phyloP scores from a whole-genome alignment of 1,284 basidiomycete species.

The Cutaneotrichosporon arboriforme region DNA sequence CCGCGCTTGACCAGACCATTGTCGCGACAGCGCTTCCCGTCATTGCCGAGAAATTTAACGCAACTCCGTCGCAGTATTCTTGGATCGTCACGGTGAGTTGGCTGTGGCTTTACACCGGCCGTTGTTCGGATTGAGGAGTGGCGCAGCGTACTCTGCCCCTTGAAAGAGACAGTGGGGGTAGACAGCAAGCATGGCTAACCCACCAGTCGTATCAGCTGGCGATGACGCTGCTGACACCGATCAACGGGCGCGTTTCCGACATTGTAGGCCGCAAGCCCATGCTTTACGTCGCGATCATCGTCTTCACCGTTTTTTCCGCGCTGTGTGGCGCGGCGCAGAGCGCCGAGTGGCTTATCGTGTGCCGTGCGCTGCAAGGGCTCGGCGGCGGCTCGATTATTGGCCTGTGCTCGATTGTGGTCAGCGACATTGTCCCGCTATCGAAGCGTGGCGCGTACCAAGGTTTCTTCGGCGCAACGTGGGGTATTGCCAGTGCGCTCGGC shows the following conservation, averaged over 20 bases:
- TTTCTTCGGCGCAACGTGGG: constrained; percentile 48
- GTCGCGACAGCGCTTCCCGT: constrained; percentile 35
- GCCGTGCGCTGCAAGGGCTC: constrained; percentile 39
- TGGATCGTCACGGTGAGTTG: constrained; percentile 33
- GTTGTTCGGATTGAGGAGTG: background rate
- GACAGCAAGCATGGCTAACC: background rate
- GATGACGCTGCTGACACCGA: constrained; percentile 33
- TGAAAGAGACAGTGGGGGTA: too few species aligned
- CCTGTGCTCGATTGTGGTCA: constrained; percentile 16
- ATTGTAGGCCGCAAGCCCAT: constrained; percentile 42
- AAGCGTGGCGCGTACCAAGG: constrained; percentile 48
- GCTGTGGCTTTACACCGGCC: too few species aligned
- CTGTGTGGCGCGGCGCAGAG: constrained; percentile 42
- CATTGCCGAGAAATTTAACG: constrained; percentile 28
- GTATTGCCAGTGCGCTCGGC: constrained; percentile 44
- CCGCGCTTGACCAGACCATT: constrained; percentile 42
- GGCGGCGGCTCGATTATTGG: constrained; percentile 42
- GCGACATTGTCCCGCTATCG: constrained; percentile 40
- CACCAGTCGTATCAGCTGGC: constrained; percentile 35
- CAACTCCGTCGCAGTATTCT: constrained; percentile 30
- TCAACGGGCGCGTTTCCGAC: constrained; percentile 41
- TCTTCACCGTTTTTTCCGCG: constrained; percentile 36
- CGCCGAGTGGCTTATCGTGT: constrained; percentile 35
- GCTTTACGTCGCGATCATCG: constrained; percentile 37
- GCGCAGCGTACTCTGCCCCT: background rate